Percentiles rank a stretch among this genome's conserved stretches.
phyloP scores from a whole-genome alignment of 306 rosid species.

The Senna siamea region DNA sequence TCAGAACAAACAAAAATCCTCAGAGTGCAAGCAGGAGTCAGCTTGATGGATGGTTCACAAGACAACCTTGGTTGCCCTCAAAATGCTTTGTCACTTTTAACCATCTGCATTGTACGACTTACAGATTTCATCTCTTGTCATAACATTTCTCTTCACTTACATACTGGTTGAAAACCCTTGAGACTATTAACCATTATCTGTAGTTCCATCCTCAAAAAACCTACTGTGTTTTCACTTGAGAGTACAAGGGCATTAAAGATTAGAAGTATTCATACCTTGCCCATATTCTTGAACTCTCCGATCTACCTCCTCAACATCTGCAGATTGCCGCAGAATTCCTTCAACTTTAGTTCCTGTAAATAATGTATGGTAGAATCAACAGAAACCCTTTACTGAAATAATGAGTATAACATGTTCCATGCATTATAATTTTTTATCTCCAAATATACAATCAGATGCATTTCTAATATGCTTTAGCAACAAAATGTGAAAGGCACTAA shows the following conservation, averaged over 20 bases:
- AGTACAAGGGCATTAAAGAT: conserved; percentile 16
- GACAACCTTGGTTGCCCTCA: neutral
- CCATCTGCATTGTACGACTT: neutral
- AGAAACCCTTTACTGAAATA: conserved; percentile 13
- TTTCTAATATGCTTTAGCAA: conserved; percentile 26
- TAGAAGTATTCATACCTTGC: conserved; percentile 63
- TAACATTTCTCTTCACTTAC: neutral
- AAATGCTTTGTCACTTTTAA: neutral
- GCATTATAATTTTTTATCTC: neutral
- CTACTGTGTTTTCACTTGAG: conserved; percentile 1
- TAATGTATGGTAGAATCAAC: conserved; percentile 25
- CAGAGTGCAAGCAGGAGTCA: neutral
- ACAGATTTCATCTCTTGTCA: conserved; percentile 7
- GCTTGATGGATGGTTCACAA: neutral
- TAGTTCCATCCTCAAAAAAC: neutral
- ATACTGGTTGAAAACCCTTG: neutral
- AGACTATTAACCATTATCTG: conserved; percentile 2
- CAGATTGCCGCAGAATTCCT: conserved; percentile 96
- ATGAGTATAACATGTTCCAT: conserved; percentile 5
- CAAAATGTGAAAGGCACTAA: conserved; percentile 1
- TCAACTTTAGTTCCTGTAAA: conserved; percentile 77
- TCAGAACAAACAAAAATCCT: conserved; percentile 5
- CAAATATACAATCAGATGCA: conserved; percentile 7
- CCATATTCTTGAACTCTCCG: conserved; percentile 95
- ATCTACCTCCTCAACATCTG: conserved; percentile 99